Percentiles rank a stretch among this genome's conserved stretches.
Evolutionary conservation across 1,284 basidiomycete species (phyloP).

Genomic region (Sporisorium exsertum): DNA sequence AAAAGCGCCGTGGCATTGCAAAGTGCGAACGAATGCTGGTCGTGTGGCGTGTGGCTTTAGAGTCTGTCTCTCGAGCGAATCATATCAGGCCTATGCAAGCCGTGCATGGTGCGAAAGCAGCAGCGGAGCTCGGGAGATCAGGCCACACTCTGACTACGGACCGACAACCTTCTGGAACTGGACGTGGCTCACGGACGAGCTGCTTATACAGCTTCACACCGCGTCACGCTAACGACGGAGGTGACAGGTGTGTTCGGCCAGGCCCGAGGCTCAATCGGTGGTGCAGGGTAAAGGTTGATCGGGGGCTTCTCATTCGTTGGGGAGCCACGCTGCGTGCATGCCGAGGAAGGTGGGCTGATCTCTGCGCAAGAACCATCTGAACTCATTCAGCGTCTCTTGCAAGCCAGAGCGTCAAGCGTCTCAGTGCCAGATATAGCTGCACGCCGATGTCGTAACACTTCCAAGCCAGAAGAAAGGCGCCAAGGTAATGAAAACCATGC

Average conservation of each 20-base stretch:
- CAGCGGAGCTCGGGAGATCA: not conserved
- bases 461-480: not conserved
- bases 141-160: not conserved
- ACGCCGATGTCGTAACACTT: not conserved
- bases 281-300: not conserved
- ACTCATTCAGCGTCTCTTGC: not conserved
- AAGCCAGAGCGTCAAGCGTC: not conserved
- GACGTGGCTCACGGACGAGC: not conserved
- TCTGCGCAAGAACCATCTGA: not conserved
- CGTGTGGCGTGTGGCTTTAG: not conserved
- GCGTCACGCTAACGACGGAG: not conserved
- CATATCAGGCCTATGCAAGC: not conserved
- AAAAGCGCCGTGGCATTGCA: constrained; percentile 1
- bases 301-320: constrained; percentile 23
- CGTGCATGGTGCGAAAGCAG: constrained; percentile 3
- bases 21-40: not conserved
- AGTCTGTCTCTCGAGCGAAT: not conserved
- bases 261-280: not conserved
- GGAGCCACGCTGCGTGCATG: not conserved
- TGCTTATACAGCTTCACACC: not conserved
- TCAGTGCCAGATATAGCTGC: not conserved
- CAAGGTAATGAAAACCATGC: not conserved
- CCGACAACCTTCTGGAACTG: not conserved
- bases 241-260: too few relatives aligned
- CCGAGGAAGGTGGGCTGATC: constrained; percentile 4